These are phyloP conservation scores for Euclidium syriacum DNA, from an alignment of 345 rosid species.

Conservation along the genomic window DNA sequence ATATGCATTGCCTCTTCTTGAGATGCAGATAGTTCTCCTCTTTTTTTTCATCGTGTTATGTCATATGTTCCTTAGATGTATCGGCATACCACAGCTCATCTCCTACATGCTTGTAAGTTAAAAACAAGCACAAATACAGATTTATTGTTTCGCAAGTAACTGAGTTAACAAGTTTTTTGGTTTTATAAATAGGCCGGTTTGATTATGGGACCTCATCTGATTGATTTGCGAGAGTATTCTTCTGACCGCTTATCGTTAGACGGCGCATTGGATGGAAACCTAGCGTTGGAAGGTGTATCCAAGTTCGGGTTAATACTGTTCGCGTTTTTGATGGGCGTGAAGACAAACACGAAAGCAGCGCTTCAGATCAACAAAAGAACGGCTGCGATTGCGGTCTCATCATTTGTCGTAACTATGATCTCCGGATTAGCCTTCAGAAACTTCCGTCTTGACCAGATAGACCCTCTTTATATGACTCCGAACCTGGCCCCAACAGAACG, in stretches of 20 bases:
- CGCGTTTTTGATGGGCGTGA: conserved; percentile 45
- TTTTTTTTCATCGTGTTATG: conserved; percentile 2
- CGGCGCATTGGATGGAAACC: conserved; percentile 2
- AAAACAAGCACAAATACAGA: neutral
- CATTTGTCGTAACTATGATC: conserved; percentile 24
- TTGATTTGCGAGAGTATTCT: conserved; percentile 15
- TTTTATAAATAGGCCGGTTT: conserved; percentile 19
- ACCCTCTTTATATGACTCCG: conserved; percentile 27
- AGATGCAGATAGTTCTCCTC: conserved; percentile 18
- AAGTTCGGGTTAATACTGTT: conserved; percentile 36
- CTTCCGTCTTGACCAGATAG: conserved; percentile 10
- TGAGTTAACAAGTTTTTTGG: neutral
- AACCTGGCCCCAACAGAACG: conserved; percentile 27
- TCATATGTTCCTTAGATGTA: conserved; percentile 19
- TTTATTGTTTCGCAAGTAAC: neutral
- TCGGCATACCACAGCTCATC: conserved; percentile 24
- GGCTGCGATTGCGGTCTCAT: conserved; percentile 7
- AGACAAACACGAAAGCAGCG: conserved; percentile 34
- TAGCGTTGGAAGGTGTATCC: conserved; percentile 28
- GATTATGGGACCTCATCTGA: conserved; percentile 16
- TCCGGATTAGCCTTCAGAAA: conserved; percentile 1
- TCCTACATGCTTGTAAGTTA: conserved; percentile 30
- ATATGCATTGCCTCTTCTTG: conserved; percentile 32
- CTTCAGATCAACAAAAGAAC: conserved; percentile 11
- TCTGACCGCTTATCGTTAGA: conserved; percentile 9